phyloP scores from a whole-genome alignment of 1,284 basidiomycete species.

The Leccinum solheimii region DNA sequence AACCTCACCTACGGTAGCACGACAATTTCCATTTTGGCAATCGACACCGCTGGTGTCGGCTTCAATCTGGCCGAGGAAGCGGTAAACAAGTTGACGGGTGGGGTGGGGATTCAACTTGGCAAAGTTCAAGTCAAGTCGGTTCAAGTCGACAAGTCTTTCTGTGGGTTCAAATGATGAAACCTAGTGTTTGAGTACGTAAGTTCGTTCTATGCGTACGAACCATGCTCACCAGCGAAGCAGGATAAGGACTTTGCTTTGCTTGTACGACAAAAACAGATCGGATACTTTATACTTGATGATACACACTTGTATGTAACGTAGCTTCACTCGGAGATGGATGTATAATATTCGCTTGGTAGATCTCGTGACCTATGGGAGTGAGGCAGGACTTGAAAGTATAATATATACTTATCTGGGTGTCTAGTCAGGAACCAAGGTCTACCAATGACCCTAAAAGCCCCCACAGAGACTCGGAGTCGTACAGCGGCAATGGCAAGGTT shows the following conservation, averaged over 20 bases:
- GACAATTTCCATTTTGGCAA: conserved; percentile 29
- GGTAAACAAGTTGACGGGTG: conserved; percentile 37
- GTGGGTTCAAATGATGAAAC: conserved; percentile 16
- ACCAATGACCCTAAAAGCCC: no score
- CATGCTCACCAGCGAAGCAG: conserved; percentile 10
- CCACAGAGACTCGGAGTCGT: no score
- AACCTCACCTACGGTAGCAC: conserved; percentile 27
- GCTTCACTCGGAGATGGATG: not conserved
- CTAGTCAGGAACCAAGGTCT: no score
- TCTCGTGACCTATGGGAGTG: no score
- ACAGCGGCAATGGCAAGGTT: no score
- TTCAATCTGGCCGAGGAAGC: conserved; percentile 39
- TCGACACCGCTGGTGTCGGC: conserved; percentile 34
- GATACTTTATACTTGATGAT: not conserved
- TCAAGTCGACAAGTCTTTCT: conserved; percentile 28
- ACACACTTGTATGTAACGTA: not conserved
- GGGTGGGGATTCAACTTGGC: conserved; percentile 30
- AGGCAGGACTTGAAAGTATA: no score
- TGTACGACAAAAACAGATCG: not conserved
- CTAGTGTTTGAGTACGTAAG: not conserved
- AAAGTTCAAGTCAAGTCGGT: conserved; percentile 21
- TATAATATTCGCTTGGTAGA: no score
- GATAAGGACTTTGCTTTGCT: not conserved
- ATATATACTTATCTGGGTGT: no score
- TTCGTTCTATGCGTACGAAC: not conserved